phyloP scores from a whole-genome alignment of 2,329 filamentous ascomycete species.

The Penicillium sp. region DNA sequence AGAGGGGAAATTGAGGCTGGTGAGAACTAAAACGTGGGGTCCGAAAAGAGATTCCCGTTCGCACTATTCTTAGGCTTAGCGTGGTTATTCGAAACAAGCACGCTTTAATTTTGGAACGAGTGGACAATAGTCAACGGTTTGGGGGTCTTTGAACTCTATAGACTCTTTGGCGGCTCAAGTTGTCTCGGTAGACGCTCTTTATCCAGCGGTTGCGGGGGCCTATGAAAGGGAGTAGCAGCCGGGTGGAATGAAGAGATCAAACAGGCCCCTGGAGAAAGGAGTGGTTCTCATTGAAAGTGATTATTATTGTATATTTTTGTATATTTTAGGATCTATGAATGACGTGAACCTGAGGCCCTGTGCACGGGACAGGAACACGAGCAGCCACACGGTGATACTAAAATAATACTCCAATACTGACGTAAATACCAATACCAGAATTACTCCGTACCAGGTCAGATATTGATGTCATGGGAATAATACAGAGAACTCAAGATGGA shows the following conservation, averaged over 20 bases:
- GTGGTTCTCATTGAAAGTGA: constrained; percentile 5
- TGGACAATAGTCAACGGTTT: not conserved
- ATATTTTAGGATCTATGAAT: not conserved
- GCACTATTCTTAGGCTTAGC: constrained; percentile 7
- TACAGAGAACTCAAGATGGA: not conserved
- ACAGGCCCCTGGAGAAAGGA: not conserved
- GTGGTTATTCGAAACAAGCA: not conserved
- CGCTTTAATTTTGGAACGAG: constrained; percentile 11
- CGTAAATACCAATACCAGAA: constrained; percentile 1
- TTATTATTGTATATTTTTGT: too few relatives aligned
- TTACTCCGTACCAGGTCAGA: not conserved
- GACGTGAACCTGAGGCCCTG: constrained; percentile 11
- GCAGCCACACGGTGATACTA: constrained; percentile 15
- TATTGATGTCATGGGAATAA: constrained; percentile 1
- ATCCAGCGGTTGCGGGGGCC: constrained; percentile 14
- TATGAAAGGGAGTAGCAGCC: constrained; percentile 9
- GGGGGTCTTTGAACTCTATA: too few relatives aligned
- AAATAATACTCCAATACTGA: too few relatives aligned
- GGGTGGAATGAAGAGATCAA: constrained; percentile 1
- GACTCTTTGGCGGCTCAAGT: constrained; percentile 9
- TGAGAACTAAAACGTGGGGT: not conserved
- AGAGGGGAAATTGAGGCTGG: not conserved
- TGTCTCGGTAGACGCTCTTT: constrained; percentile 21
- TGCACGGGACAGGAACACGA: constrained; percentile 23
- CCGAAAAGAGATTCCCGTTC: not conserved